Conservation (phyloP, 148 eudicot genomes). For the Chenopodium formosanum region DNA sequence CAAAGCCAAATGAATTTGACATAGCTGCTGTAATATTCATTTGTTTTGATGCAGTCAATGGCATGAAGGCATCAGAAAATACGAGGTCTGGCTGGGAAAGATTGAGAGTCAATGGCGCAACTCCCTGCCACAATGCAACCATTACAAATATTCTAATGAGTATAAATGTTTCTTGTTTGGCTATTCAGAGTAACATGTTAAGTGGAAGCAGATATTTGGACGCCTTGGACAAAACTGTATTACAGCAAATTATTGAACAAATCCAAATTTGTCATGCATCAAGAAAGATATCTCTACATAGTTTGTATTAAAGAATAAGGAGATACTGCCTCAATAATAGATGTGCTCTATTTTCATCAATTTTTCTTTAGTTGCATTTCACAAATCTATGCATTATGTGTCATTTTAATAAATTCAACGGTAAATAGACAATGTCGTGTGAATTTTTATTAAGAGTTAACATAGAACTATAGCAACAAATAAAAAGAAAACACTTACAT, state of each 20-base stretch:
- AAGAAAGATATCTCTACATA: neutral
- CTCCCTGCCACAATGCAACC: conserved; percentile 52
- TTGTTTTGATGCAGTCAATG: conserved; percentile 60
- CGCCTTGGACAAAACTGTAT: no score
- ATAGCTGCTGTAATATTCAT: conserved; percentile 62
- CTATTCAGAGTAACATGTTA: neutral
- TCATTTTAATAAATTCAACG: no score
- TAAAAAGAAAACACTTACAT: conserved; percentile 40
- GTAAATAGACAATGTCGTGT: no score
- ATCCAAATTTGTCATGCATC: neutral
- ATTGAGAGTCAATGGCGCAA: conserved; percentile 79
- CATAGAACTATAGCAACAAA: neutral
- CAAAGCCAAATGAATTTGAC: conserved; percentile 95
- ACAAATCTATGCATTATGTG: neutral
- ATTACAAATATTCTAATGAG: neutral
- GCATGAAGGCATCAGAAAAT: conserved; percentile 59
- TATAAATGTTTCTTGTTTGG: neutral
- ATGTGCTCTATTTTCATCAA: neutral
- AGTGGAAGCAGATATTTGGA: neutral
- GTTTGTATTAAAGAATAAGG: neutral
- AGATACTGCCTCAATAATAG: neutral
- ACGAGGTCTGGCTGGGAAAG: conserved; percentile 72
- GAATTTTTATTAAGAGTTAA: no score
- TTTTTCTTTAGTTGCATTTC: neutral
- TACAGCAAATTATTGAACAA: neutral